Evolutionary conservation across 2,329 filamentous ascomycete genomes (phyloP), one percentile per base, ranked within the genome.

Genomic region (Verticillium tricorpus): DNA sequence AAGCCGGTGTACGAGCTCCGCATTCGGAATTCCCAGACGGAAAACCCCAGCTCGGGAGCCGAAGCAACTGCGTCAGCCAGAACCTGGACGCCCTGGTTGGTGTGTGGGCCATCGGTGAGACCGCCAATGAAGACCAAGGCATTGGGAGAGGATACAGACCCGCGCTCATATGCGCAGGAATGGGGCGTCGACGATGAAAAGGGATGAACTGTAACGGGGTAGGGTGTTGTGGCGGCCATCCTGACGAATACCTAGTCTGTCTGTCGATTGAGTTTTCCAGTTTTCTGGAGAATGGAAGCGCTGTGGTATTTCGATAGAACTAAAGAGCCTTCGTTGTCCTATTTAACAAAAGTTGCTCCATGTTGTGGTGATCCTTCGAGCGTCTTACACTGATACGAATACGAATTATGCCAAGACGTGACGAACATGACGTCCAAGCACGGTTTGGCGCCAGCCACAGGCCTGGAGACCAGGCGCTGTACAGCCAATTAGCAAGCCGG

Each of bases 91-190:
- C 89, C 90, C 0, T 80, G 76, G 11, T 89, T 81, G 0, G 85
- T 87, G 63, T 89, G 84, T 62, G 89, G 84, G 2, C 88, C 88
- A 72, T 91, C 89, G 37, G 82, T 82, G 14, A 93, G 82, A 45
- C 90, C 90, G 63, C 87, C 88, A 65, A 92, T 82, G 75, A 89
- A 90, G 64, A 92, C 73, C 58, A 92, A 73, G 2, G 85, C 87
- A 73, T 91, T 86, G 57, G 71, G 76, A 61, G 77, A 72, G 40
- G 73, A 68, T 11, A 65, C 54, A 19, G 71, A 69, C 22, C 80
- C 80, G 22, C 74, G 67, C 67, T 84, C 81, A 64, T 83, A 84
- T 31, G 80, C 80, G 62, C 74, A 77, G 8, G 77, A 74, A 57
- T 74, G 69, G 8, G 72, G 66, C 14, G 72, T 76, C 4, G 75